Evolutionary conservation across 805 yeast species (phyloP), one percentile per base, ranked within the genome.

Genomic region (Metschnikowia baotianmanensis): DNA sequence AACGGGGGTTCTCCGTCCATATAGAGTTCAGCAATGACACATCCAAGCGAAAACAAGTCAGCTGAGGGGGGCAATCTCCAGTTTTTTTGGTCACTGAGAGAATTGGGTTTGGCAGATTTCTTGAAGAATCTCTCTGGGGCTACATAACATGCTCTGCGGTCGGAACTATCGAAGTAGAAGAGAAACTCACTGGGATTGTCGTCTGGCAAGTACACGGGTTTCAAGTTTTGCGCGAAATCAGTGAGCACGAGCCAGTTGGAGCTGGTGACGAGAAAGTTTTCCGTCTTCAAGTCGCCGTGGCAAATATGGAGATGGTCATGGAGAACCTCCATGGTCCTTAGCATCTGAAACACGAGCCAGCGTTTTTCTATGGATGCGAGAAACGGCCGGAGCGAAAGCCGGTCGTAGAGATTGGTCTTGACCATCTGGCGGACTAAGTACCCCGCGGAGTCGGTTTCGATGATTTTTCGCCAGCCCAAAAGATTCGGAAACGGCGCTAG

Each of bases 241-340:
- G 87, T 69, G 10, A 93, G 59, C 47, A 82, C 66, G 1, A 82
- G 67, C 96, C 96, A 90, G 60, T 87, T 86, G 86, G 96, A 86
- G 21, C 91, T 78, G 1, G 95, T 84, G 4, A 89, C 82, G 39
- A 93, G 64, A 11, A 93, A 76, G 60, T 93, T 93, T 61, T 93
- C 99, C 0, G 91, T 71, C 63, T 93, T 90, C 47, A 93, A 73
- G 66, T 93, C 98, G 6, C 99, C 98, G 61, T 93, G 99, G 40
- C 67, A 76, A 4, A 89, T 71, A 8, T 68, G 74, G 21, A 64
- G 48, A 13, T 67, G 55, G 5, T 66, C 67, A 58, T 93, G 98
- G 41, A 90, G 72, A 36, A 76, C 75, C 1, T 72, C 66, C 24
- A 90, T 52, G 0, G 83, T 76, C n/a, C 72, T 68, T 21, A 93